Percentiles rank a stretch among this genome's conserved stretches.
Evolutionary conservation across 805 yeast genomes (phyloP).

Genomic region (Saccharomycopsis guyanensis): DNA sequence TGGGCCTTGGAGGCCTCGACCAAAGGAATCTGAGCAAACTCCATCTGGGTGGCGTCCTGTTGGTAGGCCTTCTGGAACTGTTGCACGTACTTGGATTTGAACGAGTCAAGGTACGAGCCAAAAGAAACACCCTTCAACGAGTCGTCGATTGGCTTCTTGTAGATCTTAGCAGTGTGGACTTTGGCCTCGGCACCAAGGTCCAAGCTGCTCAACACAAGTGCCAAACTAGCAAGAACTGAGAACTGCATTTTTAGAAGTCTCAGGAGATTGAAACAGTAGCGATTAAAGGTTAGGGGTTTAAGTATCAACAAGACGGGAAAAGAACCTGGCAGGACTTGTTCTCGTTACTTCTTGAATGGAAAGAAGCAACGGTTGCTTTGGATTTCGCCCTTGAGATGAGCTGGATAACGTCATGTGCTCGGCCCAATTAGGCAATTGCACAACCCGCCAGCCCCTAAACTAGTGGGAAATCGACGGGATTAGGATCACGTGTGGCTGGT

Average conservation of each 20-base stretch:
- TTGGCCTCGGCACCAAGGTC: constrained; percentile 37
- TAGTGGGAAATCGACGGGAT: not conserved
- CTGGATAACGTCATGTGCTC: not conserved
- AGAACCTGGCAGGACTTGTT: too few relatives aligned
- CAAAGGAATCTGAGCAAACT: constrained; percentile 22
- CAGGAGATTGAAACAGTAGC: not conserved
- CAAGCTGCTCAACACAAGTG: constrained; percentile 10
- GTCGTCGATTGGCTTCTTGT: constrained; percentile 51
- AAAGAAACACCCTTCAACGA: constrained; percentile 44
- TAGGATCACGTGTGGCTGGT: too few relatives aligned
- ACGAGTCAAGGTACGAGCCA: constrained; percentile 45
- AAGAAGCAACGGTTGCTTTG: not conserved
- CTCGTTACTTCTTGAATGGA: too few relatives aligned
- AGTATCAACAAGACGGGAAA: too few relatives aligned
- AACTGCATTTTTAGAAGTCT: constrained; percentile 20
- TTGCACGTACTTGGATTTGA: constrained; percentile 55
- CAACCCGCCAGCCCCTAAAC: not conserved
- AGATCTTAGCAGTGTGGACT: constrained; percentile 47
- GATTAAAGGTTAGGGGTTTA: not conserved
- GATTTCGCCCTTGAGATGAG: not conserved
- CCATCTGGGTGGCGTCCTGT: constrained; percentile 26
- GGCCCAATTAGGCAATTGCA: not conserved
- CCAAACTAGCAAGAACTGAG: constrained; percentile 12
- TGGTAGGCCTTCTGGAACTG: constrained; percentile 40
- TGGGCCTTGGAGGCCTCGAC: constrained; percentile 32